Conservation (phyloP, 768 basidiomycete species). For the Suillus luteus region DNA sequence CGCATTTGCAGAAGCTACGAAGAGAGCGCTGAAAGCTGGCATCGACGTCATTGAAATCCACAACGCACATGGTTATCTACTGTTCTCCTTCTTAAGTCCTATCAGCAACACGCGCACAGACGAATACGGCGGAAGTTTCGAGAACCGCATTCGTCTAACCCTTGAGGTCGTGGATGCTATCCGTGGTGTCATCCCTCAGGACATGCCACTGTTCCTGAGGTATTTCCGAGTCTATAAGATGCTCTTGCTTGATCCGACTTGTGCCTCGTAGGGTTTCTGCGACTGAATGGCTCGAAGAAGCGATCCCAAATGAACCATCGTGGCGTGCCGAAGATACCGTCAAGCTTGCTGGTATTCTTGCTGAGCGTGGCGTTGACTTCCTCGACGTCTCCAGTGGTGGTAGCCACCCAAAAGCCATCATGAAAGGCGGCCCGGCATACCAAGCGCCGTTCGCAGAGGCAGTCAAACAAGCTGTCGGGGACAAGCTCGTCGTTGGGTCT, state of each 20-base stretch:
- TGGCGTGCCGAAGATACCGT: constrained; percentile 75
- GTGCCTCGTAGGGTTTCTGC: constrained; percentile 54
- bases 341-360: constrained; percentile 57
- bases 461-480: constrained; percentile 49
- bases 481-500: constrained; percentile 36
- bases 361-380: constrained; percentile 69
- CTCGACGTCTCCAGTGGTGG: constrained; percentile 75
- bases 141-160: constrained; percentile 64
- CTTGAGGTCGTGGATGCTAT: constrained; percentile 67
- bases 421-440: constrained; percentile 33
- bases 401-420: constrained; percentile 42
- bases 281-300: constrained; percentile 70
- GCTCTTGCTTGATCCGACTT: background rate
- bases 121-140: constrained; percentile 70
- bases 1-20: constrained; percentile 55
- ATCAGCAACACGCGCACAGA: constrained; percentile 63
- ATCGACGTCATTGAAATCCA: constrained; percentile 65
- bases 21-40: constrained; percentile 58
- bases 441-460: constrained; percentile 62
- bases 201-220: constrained; percentile 76
- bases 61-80: constrained; percentile 62
- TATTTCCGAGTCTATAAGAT: constrained; percentile 20
- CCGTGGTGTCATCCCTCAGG: constrained; percentile 55
- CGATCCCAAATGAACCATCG: constrained; percentile 56
- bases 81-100: constrained; percentile 61